Evolutionary conservation across 371 early-diverging fungal species (phyloP), one percentile per base, ranked within the genome.

Genomic region (Lichtheimia ramosa): DNA sequence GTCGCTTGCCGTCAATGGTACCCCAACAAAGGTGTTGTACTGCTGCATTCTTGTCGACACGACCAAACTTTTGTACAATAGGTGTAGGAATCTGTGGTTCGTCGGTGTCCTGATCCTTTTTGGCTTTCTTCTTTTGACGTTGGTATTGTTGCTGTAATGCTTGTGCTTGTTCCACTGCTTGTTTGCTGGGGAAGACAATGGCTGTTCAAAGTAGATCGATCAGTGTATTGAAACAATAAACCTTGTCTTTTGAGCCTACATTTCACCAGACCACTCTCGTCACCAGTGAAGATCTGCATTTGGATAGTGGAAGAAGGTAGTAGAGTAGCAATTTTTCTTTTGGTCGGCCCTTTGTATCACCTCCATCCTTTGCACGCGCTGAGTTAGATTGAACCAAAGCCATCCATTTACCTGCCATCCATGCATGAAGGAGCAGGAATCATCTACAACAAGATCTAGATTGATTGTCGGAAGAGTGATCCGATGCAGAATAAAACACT

Each of bases 261-360:
- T 76, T 92, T 92, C 48, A 89, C 65, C 60, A 92, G 77, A 14
- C 92, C 92, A 34, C 81, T 80, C 65, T 92, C 91, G 73, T 92
- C 92, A 43, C 91, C 90, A 24, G 88, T 88, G 60, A 76, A 85
- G 27, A 68, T 69, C 50, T 62, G 69, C 81, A 75, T 77, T 58
- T n/a, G n/a, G 43, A n/a, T 21, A 53, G 42, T 65, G 34, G 8
- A 10, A n/a, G 52, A 28, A 16, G 16, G 15, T 15, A 28, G 20
- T 12, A 28, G 25, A 28, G 25, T 27, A 34, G 15, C 23, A 39
- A 7, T 10, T 40, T 18, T 24, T 25, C 15, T 54, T 54, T 54
- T 15, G 5, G 39, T n/a, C 16, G 18, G 54, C 16, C 20, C 10
- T 16, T 46, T 10, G 18, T 46, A n/a, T 18, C 46, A 20, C 46